Conservation (phyloP, 331 rosid species). For the Arachis monticola region DNA sequence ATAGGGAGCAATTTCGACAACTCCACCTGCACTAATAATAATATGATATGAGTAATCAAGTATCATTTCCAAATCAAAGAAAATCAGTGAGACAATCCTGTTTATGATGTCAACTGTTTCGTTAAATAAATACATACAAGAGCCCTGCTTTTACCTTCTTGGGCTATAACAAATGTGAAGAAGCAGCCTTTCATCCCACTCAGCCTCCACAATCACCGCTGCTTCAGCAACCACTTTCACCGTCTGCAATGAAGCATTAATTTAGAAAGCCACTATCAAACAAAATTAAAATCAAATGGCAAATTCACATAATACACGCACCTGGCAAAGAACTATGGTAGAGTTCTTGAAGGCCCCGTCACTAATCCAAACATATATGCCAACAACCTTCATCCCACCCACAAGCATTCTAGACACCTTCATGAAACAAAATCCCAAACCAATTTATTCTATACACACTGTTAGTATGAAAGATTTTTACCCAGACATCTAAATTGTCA, state of each 20-base stretch:
- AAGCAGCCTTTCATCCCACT: conserved; percentile 76
- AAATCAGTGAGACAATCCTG: neutral
- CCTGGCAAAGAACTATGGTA: conserved; percentile 71
- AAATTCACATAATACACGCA: conserved; percentile 23
- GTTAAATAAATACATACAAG: neutral
- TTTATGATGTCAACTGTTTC: neutral
- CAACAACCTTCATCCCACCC: conserved; percentile 85
- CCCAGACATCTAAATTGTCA: no score
- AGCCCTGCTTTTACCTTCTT: conserved; percentile 58
- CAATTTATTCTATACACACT: no score
- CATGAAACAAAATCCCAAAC: conserved; percentile 8
- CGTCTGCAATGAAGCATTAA: conserved; percentile 53
- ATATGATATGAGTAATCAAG: conserved; percentile 17
- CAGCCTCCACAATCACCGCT: conserved; percentile 55
- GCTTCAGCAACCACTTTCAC: conserved; percentile 81
- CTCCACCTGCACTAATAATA: conserved; percentile 68
- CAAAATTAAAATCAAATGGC: neutral
- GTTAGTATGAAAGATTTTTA: no score
- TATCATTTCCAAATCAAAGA: conserved; percentile 21
- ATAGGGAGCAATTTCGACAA: conserved; percentile 70
- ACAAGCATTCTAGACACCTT: conserved; percentile 87
- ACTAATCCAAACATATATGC: conserved; percentile 74
- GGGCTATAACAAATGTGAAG: conserved; percentile 87
- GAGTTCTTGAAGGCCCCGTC: conserved; percentile 77
- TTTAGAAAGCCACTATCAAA: neutral